Evolutionary conservation across 2,329 filamentous ascomycete species (phyloP), one percentile per base, ranked within the genome.

Genomic region (Epichloe glyceriae): DNA sequence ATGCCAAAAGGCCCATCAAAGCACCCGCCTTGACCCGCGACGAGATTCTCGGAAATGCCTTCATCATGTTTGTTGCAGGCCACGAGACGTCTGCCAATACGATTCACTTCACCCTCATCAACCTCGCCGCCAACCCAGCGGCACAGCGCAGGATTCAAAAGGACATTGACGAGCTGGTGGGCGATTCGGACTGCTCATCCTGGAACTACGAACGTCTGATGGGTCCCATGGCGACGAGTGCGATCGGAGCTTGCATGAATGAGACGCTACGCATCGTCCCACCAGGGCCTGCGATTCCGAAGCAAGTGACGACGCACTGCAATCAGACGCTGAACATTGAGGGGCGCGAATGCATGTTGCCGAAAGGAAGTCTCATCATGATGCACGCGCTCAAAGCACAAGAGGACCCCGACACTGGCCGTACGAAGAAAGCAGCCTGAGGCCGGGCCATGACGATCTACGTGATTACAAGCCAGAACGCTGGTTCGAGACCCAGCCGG

Each of bases 51-150:
- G 84, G 85, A 47, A 89, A 89, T 60, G 80, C 84, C 19, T 84
- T 83, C 55, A 71, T 83, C 58, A 79, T 82, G 66, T 73, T 79
- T 53, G 72, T 90, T 1, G 86, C 87, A 0, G 87, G 87, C 12
- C 86, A 93, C 65, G 87, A 93, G 65, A 90, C 86, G 1, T 85
- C 85, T 2, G 86, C 86, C 46, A 88, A 86, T 64, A 76, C 79
- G 4, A 71, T 89, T 39, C 83, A 90, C 66, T 89, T 86, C 62
- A 74, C 80, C 2, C 66, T 89, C 4, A 62, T 88, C 37, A 75
- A 80, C 57, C 74, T 91, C 5, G 86, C 86, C 14, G 76, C 80
- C 58, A 75, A 83, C 58, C 79, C 79, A 5, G 65, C 70, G 1
- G 76, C 76, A 1, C 87, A 93, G 61, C 74, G 77, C 22, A 72